Base-by-base conservation (phyloP, 805 yeast genomes). In the Wickerhamomyces queroliae region DNA sequence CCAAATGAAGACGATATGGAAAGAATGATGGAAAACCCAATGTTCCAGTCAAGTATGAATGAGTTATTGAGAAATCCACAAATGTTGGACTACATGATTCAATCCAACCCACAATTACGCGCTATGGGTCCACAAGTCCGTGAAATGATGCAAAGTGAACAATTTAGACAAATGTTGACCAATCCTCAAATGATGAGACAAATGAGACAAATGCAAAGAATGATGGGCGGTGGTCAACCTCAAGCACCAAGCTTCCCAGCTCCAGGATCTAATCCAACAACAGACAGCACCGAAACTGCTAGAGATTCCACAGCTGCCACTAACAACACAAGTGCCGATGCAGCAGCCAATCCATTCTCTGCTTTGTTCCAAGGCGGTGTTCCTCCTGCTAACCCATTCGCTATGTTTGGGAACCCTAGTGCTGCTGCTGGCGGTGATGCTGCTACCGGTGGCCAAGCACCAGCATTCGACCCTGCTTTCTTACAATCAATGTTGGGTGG, bases 41-140 rank as follows among this genome's bases (percentile, higher is more conserved):
- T 76, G 64, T 75, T 86, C 51, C 90, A 82, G 57, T 89, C 89
- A 57, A 72, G 82, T 43, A 76, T 91, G 86, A 78, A 83, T 56
- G 79, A 83, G 36, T 76, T 86, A 83, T 68, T 89, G 37, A 75
- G 81, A 33, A 85, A 90, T 62, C 96, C 97, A 2, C 90, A 84
- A 59, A 83, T 89, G 90, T 58, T 87, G 36, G 95, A 88, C 50
- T 79, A 69, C 57, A 61, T 90, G 70, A 86, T 89, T 53, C 76
- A 78, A 52, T 86, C 83, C 55, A 82, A 83, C 41, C 96, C 97
- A 7, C 89, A 83, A 56, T 69, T 89, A 54, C 77, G 91, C 44
- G 75, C 79, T 5, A 76, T 87, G 89, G 95, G 95, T 11, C 96
- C 96, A 7, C 87, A 83, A 57, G 90, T 85, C 18, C 76, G 96